Evolutionary conservation across 441 rosid species (phyloP), one percentile per base, ranked within the genome.

Genomic region (Adansonia madagascariensis): DNA sequence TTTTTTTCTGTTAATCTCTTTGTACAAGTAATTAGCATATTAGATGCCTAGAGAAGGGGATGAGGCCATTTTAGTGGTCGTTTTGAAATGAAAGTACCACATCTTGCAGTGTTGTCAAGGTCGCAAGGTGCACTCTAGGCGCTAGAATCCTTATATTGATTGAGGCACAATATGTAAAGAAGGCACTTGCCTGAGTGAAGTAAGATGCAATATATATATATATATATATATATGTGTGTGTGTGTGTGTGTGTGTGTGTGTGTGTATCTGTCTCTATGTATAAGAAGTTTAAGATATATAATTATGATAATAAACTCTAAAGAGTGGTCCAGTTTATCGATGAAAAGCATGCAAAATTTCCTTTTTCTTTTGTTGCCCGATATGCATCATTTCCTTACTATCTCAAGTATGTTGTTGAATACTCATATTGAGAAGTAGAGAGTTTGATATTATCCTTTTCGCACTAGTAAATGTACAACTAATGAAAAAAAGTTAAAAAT

Each of bases 1-100:
- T 46, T 67, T 20, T 44, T 46, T 5, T 44, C 71, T 9, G 18
- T 18, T 2, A 46, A 46, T 67, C 11, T 14, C 49, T 44, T 39
- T 15, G 8, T 35, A 71, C 66, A 46, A 52, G 74, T 50, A 27
- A 70, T 52, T 50, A n/a, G 47, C 60, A 31, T 52, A 8, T 52
- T 71, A 27, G 62, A 71, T 9, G 47, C 74, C 74, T 31, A 52
- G 46, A 69, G 73, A 24, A 69, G 59, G 73, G 22, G 14, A 17
- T 5, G 0, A 50, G 61, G 49, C 41, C 61, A 1, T 70, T 50
- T 70, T 27, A 46, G 46, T 52, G 24, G 57, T 71, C n/a, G 24
- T 52, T 27, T 44, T 31, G 27, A 52, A 31, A 71, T 52, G 47
- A 52, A 71, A 71, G 24, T 27, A 50, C 61, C 6, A 6, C 27